Base-by-base conservation (phyloP, 2,329 filamentous ascomycete species). In the Alternaria panax region DNA sequence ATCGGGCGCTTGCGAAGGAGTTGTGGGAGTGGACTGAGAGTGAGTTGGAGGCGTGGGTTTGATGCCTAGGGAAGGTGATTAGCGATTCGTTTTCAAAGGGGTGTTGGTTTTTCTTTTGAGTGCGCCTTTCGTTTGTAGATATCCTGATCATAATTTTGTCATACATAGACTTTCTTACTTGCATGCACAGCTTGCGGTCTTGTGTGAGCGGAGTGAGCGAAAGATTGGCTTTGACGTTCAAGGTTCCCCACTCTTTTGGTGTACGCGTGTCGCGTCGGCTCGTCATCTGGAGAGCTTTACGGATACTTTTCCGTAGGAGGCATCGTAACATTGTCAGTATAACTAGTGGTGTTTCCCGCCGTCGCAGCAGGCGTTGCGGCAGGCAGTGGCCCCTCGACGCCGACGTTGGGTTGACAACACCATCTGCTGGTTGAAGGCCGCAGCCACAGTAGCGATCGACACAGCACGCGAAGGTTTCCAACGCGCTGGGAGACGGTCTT, bases 1-100 rank as follows among this genome's bases (percentile, higher is more conserved):
- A 78, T 64, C 27, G 51, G 25, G 78, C 67, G 28, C 43, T 78
- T 59, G 69, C 68, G 59, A 75, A 74, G 59, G 72, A 73, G 62
- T 45, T 79, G n/a, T 78, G 74, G 74, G 74, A 78, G 57, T 79
- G 67, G 63, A 78, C 75, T 1, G 77, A 79, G 58, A 63, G 27
- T 2, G 74, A 78, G 61, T 56, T 78, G 32, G 59, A 60, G 32
- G 72, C 62, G 12, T 48, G 43, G 52, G 27, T 36, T 5, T 43
- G 41, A 24, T 24, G 41, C 22, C 27, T 53, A 16, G 18, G 16
- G 9, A 9, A 36, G 14, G 5, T 7, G 16, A n/a, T 53, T 2
- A 47, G 38, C 18, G 40, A 6, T n/a, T 9, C 18, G 40, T 5
- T 42, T 43, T 27, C 24, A 25, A 5, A 14, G 20, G 12, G 9